phyloP scores from a whole-genome alignment of 1,139 yeast species.

The Yamadazyma dushanensis region DNA sequence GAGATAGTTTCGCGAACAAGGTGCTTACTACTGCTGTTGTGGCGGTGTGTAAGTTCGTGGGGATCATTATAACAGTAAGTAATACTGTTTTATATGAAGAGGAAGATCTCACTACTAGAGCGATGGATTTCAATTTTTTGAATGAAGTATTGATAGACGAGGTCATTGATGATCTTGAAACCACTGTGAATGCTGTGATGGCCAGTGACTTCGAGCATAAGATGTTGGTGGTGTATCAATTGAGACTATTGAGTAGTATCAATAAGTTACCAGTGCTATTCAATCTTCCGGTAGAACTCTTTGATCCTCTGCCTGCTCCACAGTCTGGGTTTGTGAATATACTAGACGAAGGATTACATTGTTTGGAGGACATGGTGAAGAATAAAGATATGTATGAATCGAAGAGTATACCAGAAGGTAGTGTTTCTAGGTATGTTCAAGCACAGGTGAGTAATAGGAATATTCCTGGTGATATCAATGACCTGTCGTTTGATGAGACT shows the following conservation, averaged over 20 bases:
- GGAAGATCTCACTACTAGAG: slow-evolving; percentile 68
- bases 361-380: slow-evolving; percentile 14
- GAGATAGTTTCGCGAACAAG: slow-evolving; percentile 36
- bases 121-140: slow-evolving; percentile 51
- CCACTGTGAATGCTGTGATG: slow-evolving; percentile 22
- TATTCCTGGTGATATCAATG: slow-evolving; percentile 50
- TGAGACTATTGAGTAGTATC: slow-evolving; percentile 27
- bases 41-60: slow-evolving; percentile 55
- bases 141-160: slow-evolving; percentile 23
- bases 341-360: slow-evolving; percentile 18
- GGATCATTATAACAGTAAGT: slow-evolving; percentile 48
- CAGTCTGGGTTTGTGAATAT: slow-evolving; percentile 14
- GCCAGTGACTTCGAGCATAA: slow-evolving; percentile 10
- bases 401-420: slow-evolving; percentile 25
- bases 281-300: slow-evolving; percentile 22
- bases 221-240: slow-evolving; percentile 22
- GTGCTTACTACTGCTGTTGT: slow-evolving; percentile 48
- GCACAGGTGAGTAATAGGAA: slow-evolving; percentile 55
- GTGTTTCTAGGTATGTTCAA: slow-evolving; percentile 53
- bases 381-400: slow-evolving; percentile 5
- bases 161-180: slow-evolving; percentile 24
- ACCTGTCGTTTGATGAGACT: slow-evolving; percentile 23
- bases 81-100: slow-evolving; percentile 71
- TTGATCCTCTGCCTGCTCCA: slow-evolving; percentile 10
- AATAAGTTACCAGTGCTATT: slow-evolving; percentile 30